Evolutionary conservation across 495 filamentous ascomycete species (phyloP).

Genomic region (Talaromyces proteolyticus): DNA sequence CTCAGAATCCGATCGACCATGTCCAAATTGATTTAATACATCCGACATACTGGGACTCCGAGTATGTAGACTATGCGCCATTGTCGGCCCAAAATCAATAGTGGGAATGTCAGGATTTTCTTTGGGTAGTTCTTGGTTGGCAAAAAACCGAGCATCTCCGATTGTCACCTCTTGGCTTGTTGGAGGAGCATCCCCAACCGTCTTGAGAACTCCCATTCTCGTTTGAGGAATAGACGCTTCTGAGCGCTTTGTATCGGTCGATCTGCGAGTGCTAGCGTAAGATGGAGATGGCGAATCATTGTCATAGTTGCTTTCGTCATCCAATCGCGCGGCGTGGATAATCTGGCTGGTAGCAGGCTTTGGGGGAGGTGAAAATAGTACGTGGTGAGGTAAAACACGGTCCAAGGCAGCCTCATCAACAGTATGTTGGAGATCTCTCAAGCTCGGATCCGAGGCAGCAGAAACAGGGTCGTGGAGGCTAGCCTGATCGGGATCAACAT

Average conservation of each 20-base stretch:
- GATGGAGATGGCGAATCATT: slow-evolving; percentile 45
- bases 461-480: not conserved
- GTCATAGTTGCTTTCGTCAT: slow-evolving; percentile 45
- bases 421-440: slow-evolving; percentile 58
- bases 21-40: slow-evolving; percentile 28
- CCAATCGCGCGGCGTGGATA: slow-evolving; percentile 13
- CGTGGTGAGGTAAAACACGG: slow-evolving; percentile 30
- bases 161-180: slow-evolving; percentile 47
- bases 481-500: not conserved
- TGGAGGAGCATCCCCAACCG: slow-evolving; percentile 58
- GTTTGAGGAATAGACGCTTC: slow-evolving; percentile 59
- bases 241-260: slow-evolving; percentile 54
- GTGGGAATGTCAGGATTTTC: slow-evolving; percentile 55
- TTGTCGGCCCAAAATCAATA: slow-evolving; percentile 85
- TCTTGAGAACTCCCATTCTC: slow-evolving; percentile 76
- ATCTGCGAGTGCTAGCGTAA: slow-evolving; percentile 67
- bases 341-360: slow-evolving; percentile 10
- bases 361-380: slow-evolving; percentile 25
- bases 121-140: slow-evolving; percentile 21
- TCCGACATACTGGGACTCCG: slow-evolving; percentile 32
- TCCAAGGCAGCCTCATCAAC: slow-evolving; percentile 62
- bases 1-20: slow-evolving; percentile 29
- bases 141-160: slow-evolving; percentile 53
- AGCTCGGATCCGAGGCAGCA: slow-evolving; percentile 41
- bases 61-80: slow-evolving; percentile 53